Conservation (phyloP, 805 yeast genomes). For the Hanseniaspora occidentalis region DNA sequence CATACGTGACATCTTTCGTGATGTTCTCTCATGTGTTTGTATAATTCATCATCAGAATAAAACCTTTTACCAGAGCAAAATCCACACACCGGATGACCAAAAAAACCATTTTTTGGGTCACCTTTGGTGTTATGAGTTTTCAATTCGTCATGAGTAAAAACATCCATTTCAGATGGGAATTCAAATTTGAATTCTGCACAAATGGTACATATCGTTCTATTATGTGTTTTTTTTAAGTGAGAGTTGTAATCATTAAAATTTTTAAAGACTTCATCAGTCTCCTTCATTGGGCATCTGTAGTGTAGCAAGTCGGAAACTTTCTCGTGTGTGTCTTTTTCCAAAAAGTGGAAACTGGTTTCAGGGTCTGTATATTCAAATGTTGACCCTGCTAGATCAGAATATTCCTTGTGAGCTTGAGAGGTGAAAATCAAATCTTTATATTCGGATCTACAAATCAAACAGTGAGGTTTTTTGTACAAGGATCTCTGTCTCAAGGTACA, state of each 20-base stretch:
- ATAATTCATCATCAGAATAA: slow-evolving; percentile 81
- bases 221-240: slow-evolving; percentile 58
- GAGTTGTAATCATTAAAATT: slow-evolving; percentile 46
- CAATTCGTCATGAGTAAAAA: slow-evolving; percentile 50
- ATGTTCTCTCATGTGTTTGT: slow-evolving; percentile 62
- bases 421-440: slow-evolving; percentile 46
- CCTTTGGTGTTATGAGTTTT: slow-evolving; percentile 63
- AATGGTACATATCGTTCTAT: slow-evolving; percentile 50
- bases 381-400: slow-evolving; percentile 23
- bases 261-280: slow-evolving; percentile 21
- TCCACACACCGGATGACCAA: slow-evolving; percentile 81
- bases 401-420: slow-evolving; percentile 29
- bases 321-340: slow-evolving; percentile 34
- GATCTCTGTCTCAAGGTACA: slow-evolving; percentile 81
- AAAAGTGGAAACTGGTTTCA: slow-evolving; percentile 41
- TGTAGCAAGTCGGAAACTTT: slow-evolving; percentile 40
- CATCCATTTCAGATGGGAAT: slow-evolving; percentile 56
- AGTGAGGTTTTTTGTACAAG: slow-evolving; percentile 55
- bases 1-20: slow-evolving; percentile 91
- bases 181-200: slow-evolving; percentile 71
- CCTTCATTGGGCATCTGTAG: slow-evolving; percentile 44
- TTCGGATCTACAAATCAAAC: slow-evolving; percentile 78
- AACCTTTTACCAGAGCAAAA: slow-evolving; percentile 66
- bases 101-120: slow-evolving; percentile 56
- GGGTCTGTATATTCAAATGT: slow-evolving; percentile 18